phyloP scores from a whole-genome alignment of 257 asterid genomes.

The Linaria vulgaris region DNA sequence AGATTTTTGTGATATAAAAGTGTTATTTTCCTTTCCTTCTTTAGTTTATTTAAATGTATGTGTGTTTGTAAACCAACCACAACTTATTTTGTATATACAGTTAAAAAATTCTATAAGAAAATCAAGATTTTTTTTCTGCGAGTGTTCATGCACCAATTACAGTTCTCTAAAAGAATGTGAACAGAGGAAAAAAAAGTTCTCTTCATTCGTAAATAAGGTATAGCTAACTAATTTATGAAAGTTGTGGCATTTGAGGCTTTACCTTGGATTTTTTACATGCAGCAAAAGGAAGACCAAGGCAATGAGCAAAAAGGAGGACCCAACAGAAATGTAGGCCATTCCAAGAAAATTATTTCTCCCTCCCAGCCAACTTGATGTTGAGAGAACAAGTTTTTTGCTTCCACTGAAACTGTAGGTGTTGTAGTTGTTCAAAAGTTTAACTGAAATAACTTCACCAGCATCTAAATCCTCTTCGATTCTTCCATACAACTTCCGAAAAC shows the following conservation, averaged over 20 bases:
- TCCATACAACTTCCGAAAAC: constrained; percentile 70
- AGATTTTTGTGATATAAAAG: neutral
- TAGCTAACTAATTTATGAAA: constrained; percentile 9
- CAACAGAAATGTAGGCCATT: constrained; percentile 53
- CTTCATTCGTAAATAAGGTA: constrained; percentile 21
- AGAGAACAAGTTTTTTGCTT: constrained; percentile 64
- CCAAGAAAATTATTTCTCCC: constrained; percentile 70
- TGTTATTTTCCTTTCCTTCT: neutral
- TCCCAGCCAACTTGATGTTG: constrained; percentile 72
- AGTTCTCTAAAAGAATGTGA: no score
- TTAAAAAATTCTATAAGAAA: no score
- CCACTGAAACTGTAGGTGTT: constrained; percentile 79
- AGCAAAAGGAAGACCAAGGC: constrained; percentile 57
- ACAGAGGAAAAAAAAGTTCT: constrained; percentile 17
- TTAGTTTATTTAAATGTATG: neutral
- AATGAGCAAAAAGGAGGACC: constrained; percentile 44
- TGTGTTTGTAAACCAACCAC: constrained; percentile 1
- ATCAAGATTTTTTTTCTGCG: no score
- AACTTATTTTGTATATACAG: neutral
- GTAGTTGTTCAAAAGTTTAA: constrained; percentile 63
- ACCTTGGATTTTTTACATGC: constrained; percentile 66
- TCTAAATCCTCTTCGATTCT: constrained; percentile 65
- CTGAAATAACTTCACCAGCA: constrained; percentile 46
- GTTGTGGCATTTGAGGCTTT: constrained; percentile 26
- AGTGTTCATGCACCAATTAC: no score